A percentile compares a stretch with the other conserved stretches of the same genome.
Conservation (phyloP, 495 filamentous ascomycete genomes). For the Penicillium parvum region DNA sequence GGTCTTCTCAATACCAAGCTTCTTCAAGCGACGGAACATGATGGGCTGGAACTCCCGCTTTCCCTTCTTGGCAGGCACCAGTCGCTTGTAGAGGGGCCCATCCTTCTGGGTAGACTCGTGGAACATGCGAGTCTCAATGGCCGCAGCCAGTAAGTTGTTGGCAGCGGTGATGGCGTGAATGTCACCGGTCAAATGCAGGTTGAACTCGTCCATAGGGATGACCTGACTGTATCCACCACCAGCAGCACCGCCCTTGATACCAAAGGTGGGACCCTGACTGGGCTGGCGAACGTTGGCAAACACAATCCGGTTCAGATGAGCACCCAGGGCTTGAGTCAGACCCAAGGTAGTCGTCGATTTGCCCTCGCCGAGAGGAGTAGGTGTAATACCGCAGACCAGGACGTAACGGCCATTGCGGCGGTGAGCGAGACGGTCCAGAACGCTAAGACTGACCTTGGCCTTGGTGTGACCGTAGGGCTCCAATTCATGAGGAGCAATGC, state of each 20-base stretch:
- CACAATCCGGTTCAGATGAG: constrained; percentile 76
- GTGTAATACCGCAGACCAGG: constrained; percentile 91
- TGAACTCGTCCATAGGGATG: constrained; percentile 99
- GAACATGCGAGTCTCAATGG: constrained; percentile 97
- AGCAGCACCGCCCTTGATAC: constrained; percentile 96
- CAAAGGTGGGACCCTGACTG: constrained; percentile 95
- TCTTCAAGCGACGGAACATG: constrained; percentile 89
- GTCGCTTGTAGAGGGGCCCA: constrained; percentile 76
- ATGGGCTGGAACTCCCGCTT: constrained; percentile 80
- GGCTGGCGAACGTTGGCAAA: constrained; percentile 98
- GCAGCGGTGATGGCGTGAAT: constrained; percentile 97
- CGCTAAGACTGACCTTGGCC: constrained; percentile 80
- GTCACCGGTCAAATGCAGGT: constrained; percentile 93
- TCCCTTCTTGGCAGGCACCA: constrained; percentile 87
- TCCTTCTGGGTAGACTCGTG: constrained; percentile 95
- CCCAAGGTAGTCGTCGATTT: constrained; percentile 99
- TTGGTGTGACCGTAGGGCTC: constrained; percentile 95
- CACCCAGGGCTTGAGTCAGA: constrained; percentile 88
- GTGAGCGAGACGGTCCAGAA: constrained; percentile 79
- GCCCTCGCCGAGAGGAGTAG: constrained; percentile 95
- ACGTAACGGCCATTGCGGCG: constrained; percentile 86
- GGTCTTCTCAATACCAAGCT: constrained; percentile 93
- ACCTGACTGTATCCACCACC: constrained; percentile 98
- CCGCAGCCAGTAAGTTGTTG: constrained; percentile 96
- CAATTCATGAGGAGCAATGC: constrained; percentile 77